phyloP scores from a whole-genome alignment of 2,329 filamentous ascomycete species.

The Aspergillus novoparasiticus region DNA sequence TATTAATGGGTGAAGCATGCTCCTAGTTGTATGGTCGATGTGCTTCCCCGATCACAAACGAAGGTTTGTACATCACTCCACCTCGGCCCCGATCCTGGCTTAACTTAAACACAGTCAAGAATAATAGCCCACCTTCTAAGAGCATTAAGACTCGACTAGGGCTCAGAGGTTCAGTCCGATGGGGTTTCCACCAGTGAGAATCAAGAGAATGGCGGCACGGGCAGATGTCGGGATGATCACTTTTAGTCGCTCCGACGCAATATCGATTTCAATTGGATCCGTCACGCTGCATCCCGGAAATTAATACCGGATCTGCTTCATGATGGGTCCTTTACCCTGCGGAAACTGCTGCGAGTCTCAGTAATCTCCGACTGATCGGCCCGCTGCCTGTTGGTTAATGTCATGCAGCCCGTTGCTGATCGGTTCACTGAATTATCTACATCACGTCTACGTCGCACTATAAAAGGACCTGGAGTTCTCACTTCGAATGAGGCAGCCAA shows the following conservation, averaged over 20 bases:
- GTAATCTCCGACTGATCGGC: slow-evolving; percentile 14
- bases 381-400: slow-evolving; percentile 10
- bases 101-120: not conserved
- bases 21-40: no score
- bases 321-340: not conserved
- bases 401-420: slow-evolving; percentile 1
- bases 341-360: not conserved
- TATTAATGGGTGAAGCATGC: no score
- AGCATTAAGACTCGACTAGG: not conserved
- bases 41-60: no score
- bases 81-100: not conserved
- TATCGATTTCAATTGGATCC: not conserved
- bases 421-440: not conserved
- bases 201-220: slow-evolving; percentile 1
- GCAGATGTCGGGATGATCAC: slow-evolving; percentile 17
- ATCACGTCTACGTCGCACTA: not conserved
- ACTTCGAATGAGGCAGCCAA: not conserved
- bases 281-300: not conserved
- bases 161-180: not conserved
- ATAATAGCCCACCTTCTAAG: not conserved
- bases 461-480: not conserved
- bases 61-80: not conserved
- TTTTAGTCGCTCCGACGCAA: not conserved
- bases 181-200: not conserved
- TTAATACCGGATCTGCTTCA: not conserved